Base-by-base conservation (phyloP, 352 stramenopile species). In the Globisporangium radiosum region DNA sequence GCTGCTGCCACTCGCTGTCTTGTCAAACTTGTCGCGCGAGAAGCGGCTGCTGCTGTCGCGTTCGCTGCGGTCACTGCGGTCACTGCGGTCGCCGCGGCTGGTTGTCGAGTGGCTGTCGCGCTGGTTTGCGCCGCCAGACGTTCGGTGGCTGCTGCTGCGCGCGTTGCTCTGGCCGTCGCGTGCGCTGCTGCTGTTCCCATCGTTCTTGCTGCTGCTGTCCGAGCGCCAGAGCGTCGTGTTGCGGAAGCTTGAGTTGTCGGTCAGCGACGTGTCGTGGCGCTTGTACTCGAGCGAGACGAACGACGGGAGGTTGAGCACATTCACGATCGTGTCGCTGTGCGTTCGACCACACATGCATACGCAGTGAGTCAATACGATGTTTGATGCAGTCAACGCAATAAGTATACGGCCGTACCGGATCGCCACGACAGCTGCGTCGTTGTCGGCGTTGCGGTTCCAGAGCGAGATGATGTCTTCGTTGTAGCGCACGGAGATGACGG, bases 381-480 rank as follows among this genome's bases (percentile, higher is more conserved):
- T 25, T 25, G 25, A 25, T 25, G 25, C 25, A 25, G 25, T 2
- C 25, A 25, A 25, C 25, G 25, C 25, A 25, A 55, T 25, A 56
- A 42, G 10, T 11, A 56, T 5, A 47, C 4, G 37, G 11, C 37
- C 62, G 53, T 68, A 90, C 80, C 83, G 79, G 56, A 94, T 94
- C 53, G 77, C 82, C 52, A 87, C 88, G 65, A 85, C 89, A 17
- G 88, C 85, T 62, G 95, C 88, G 54, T 84, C 90, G 75, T 97
- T 97, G 70, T 97, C 88, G 45, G 91, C 87, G 61, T 95, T 97
- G 56, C 89, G 85, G 73, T 97, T 97, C 92, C 92, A 98, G 36
- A 98, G 82, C 56, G 89, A 96, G 54, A 98, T 95, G 64, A 97
- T 92, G 69, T 97, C 92, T 71, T 98, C 92, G 61, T 92, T 96